phyloP scores from a whole-genome alignment of 495 filamentous ascomycete species.

The Penicillium mononematosum region DNA sequence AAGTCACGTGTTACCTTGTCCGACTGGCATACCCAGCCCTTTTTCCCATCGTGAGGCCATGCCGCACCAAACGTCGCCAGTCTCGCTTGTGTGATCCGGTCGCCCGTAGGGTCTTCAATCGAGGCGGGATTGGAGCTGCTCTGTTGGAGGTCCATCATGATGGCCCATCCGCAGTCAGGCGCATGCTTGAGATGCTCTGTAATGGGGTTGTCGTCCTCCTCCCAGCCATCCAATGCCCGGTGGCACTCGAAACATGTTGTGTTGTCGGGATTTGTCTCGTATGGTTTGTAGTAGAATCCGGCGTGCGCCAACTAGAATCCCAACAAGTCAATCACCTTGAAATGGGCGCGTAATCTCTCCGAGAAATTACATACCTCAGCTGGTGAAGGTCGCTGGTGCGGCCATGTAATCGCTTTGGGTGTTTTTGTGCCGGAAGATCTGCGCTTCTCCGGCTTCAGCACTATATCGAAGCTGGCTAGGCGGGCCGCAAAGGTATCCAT shows the following conservation, averaged over 20 bases:
- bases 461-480: slow-evolving; percentile 68
- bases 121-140: slow-evolving; percentile 60
- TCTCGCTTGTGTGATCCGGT: slow-evolving; percentile 70
- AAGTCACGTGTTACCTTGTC: slow-evolving; percentile 61
- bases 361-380: slow-evolving; percentile 54
- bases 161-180: slow-evolving; percentile 81
- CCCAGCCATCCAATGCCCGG: slow-evolving; percentile 83
- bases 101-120: slow-evolving; percentile 68
- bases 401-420: slow-evolving; percentile 68
- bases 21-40: slow-evolving; percentile 82
- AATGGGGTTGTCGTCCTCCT: slow-evolving; percentile 73
- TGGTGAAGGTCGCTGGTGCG: slow-evolving; percentile 64
- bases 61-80: slow-evolving; percentile 69
- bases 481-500: slow-evolving; percentile 69
- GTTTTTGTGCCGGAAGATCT: slow-evolving; percentile 65
- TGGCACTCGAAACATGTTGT: slow-evolving; percentile 83
- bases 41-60: slow-evolving; percentile 89
- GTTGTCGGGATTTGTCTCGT: slow-evolving; percentile 74
- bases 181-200: slow-evolving; percentile 83
- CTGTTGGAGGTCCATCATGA: slow-evolving; percentile 68
- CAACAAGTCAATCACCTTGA: slow-evolving; percentile 21
- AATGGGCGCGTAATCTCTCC: not conserved
- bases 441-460: slow-evolving; percentile 59
- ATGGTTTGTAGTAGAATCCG: slow-evolving; percentile 85
- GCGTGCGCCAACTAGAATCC: slow-evolving; percentile 74